Evolutionary conservation across 2,329 filamentous ascomycete genomes (phyloP).

Genomic region (Xylaria sp.): DNA sequence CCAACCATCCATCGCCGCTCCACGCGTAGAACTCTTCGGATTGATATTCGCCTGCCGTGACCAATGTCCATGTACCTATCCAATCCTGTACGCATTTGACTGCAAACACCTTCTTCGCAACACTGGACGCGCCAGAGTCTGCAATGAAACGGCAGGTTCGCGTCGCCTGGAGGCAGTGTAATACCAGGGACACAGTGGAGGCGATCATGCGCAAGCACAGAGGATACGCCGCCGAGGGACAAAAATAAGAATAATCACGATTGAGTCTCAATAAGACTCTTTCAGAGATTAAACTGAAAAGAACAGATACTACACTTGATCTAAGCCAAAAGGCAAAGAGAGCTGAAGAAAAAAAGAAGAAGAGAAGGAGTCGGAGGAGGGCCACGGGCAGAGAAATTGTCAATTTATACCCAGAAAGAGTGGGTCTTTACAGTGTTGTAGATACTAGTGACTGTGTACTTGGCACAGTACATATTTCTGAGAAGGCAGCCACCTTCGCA

Average conservation of each 20-base stretch:
- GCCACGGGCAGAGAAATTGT: neutral
- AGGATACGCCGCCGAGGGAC: constrained; percentile 43
- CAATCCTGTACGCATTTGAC: too few relatives aligned
- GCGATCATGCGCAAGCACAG: constrained; percentile 65
- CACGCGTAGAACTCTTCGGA: too few relatives aligned
- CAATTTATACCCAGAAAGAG: constrained; percentile 20
- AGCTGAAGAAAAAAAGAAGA: constrained; percentile 50
- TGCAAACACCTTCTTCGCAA: constrained; percentile 47
- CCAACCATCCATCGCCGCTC: too few relatives aligned
- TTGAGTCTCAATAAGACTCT: constrained; percentile 61
- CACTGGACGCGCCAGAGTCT: constrained; percentile 43
- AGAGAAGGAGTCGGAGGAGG: constrained; percentile 31
- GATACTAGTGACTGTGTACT: neutral
- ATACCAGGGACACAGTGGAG: constrained; percentile 66
- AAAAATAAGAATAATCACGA: constrained; percentile 81
- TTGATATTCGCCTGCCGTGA: too few relatives aligned
- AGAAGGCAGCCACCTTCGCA: too few relatives aligned
- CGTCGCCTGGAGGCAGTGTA: constrained; percentile 67
- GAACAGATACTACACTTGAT: constrained; percentile 95
- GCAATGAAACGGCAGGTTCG: constrained; percentile 51
- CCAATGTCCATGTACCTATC: too few relatives aligned
- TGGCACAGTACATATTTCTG: neutral
- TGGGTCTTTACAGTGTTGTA: neutral
- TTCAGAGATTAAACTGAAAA: constrained; percentile 95
- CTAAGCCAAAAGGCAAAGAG: constrained; percentile 54